Percentiles rank a stretch among this genome's conserved stretches.
These are phyloP conservation scores for Pyracantha coccinea DNA, from an alignment of 331 rosid species.

Conservation along the genomic window DNA sequence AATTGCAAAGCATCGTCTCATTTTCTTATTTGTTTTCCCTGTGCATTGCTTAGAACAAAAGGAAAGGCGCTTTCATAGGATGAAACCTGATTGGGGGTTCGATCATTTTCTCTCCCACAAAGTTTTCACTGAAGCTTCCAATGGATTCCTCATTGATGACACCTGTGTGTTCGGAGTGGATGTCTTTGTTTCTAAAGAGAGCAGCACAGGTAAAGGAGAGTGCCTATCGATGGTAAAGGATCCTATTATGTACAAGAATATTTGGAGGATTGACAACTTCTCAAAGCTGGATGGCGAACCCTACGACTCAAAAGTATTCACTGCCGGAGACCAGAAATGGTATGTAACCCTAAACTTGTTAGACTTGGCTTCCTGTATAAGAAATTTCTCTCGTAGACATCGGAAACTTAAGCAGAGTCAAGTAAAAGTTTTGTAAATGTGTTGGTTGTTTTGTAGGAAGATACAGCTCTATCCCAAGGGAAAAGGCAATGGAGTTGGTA, in stretches of 20 bases:
- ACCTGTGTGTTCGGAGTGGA: conserved; percentile 62
- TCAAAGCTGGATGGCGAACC: conserved; percentile 26
- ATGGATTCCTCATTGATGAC: conserved; percentile 54
- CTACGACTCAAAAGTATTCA: conserved; percentile 34
- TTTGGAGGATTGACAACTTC: conserved; percentile 33
- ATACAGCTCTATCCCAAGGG: conserved; percentile 58
- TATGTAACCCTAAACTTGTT: conserved; percentile 3
- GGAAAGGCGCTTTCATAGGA: conserved; percentile 39
- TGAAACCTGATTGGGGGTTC: conserved; percentile 55
- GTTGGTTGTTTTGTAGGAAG: conserved; percentile 36
- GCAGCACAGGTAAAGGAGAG: conserved; percentile 41
- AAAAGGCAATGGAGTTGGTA: conserved; percentile 26
- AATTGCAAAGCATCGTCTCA: background rate
- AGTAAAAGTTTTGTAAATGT: too few relatives aligned
- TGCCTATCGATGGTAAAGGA: conserved; percentile 45
- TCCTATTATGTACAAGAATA: conserved; percentile 20
- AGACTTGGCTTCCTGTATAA: background rate
- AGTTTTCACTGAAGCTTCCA: conserved; percentile 29
- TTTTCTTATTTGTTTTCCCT: background rate
- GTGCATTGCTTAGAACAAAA: conserved; percentile 29
- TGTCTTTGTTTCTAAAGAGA: conserved; percentile 54
- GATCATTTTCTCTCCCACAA: conserved; percentile 42
- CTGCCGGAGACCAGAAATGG: conserved; percentile 44
- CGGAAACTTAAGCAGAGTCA: background rate
- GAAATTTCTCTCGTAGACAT: background rate